These are phyloP conservation scores for Sphagnurus paluster DNA, from an alignment of 1,284 basidiomycete genomes.

Conservation along the genomic window DNA sequence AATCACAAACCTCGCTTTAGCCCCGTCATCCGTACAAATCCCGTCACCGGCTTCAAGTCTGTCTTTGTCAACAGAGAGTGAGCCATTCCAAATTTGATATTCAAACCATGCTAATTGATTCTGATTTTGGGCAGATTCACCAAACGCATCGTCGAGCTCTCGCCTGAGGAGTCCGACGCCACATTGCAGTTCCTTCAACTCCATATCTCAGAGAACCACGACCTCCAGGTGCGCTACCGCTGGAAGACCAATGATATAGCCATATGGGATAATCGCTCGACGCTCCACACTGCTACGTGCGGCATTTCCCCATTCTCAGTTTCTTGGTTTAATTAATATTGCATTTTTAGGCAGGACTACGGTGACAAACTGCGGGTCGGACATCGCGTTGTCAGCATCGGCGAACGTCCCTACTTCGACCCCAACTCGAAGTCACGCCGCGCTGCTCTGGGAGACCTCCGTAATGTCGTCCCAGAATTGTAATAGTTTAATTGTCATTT, in stretches of 20 bases:
- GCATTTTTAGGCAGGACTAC: conserved; percentile 46
- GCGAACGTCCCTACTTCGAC: conserved; percentile 65
- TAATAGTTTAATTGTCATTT: too few relatives aligned
- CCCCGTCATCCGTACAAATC: conserved; percentile 53
- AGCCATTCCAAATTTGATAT: conserved; percentile 15
- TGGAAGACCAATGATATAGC: conserved; percentile 53
- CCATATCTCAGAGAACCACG: conserved; percentile 58
- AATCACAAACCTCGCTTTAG: conserved; percentile 21
- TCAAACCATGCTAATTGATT: too few relatives aligned
- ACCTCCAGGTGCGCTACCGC: conserved; percentile 57
- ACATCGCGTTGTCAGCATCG: conserved; percentile 61
- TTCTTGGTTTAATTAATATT: neutral
- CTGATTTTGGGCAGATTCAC: too few relatives aligned
- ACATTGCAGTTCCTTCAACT: conserved; percentile 49
- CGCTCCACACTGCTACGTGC: conserved; percentile 54
- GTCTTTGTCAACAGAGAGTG: conserved; percentile 62
- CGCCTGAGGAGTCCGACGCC: conserved; percentile 55
- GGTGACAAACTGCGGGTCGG: conserved; percentile 44
- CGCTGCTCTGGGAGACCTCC: conserved; percentile 34
- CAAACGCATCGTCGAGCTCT: conserved; percentile 59
- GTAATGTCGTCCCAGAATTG: conserved; percentile 9
- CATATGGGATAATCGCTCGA: conserved; percentile 57
- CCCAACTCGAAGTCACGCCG: conserved; percentile 47
- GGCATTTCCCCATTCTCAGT: conserved; percentile 14
- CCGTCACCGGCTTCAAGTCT: conserved; percentile 67